Conservation (phyloP, 1,284 basidiomycete species). For the Heterobasidion irregulare region DNA sequence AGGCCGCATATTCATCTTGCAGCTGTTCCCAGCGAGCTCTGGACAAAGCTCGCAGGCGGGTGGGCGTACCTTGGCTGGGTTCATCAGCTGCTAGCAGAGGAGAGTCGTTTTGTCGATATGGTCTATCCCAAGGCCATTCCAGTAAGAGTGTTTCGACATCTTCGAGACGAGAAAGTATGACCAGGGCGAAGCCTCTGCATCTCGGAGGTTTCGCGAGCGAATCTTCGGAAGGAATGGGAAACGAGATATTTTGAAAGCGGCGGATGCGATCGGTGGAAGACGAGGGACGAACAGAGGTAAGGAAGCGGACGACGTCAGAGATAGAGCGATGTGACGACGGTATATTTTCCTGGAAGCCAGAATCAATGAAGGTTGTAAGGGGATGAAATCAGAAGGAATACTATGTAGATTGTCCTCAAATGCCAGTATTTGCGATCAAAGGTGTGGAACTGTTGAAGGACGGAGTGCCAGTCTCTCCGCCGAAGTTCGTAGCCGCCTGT, state of each 20-base stretch:
- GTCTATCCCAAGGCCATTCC: constrained; percentile 53
- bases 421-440: constrained; percentile 48
- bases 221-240: constrained; percentile 58
- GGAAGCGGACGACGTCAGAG: constrained; percentile 37
- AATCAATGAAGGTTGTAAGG: background rate
- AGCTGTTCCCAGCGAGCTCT: constrained; percentile 54
- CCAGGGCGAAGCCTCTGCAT: constrained; percentile 67
- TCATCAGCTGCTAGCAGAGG: background rate
- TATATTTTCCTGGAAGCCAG: constrained; percentile 52
- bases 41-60: constrained; percentile 45
- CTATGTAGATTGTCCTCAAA: constrained; percentile 54
- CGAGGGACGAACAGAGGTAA: constrained; percentile 27
- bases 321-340: constrained; percentile 43
- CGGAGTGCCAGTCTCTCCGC: constrained; percentile 33
- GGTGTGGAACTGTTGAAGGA: constrained; percentile 16
- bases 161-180: constrained; percentile 36
- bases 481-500: constrained; percentile 52
- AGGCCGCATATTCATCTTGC: constrained; percentile 55
- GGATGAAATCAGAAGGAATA: constrained; percentile 18
- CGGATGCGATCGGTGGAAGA: constrained; percentile 5
- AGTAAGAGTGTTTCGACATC: constrained; percentile 34
- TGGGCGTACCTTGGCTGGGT: background rate
- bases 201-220: constrained; percentile 38
- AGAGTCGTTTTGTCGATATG: background rate
- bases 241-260: constrained; percentile 40